phyloP scores from a whole-genome alignment of 306 rosid species.

The Leucaena leucocephala region DNA sequence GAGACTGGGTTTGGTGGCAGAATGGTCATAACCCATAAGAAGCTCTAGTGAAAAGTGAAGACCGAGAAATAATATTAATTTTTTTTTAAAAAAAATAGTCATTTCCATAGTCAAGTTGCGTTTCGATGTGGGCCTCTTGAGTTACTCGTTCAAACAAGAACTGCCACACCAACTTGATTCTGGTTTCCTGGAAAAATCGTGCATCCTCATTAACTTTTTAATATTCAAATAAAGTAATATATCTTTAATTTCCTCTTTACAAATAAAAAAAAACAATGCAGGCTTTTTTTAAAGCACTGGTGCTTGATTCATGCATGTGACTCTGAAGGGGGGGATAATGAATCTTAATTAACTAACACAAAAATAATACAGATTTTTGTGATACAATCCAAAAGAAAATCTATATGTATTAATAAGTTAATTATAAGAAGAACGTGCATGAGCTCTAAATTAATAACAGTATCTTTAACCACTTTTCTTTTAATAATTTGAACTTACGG shows the following conservation, averaged over 20 bases:
- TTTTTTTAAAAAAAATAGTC: neutral
- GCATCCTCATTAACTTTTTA: neutral
- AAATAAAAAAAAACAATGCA: neutral
- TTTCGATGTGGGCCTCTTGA: neutral
- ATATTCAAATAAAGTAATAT: neutral
- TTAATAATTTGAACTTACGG: neutral
- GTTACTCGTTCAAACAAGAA: slow-evolving; percentile 45
- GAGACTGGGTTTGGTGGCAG: neutral
- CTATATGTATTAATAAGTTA: neutral
- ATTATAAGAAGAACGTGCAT: neutral
- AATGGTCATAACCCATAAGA: slow-evolving; percentile 20
- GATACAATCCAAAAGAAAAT: neutral
- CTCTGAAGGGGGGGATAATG: neutral
- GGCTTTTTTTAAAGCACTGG: neutral
- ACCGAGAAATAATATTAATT: neutral
- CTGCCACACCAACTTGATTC: slow-evolving; percentile 27
- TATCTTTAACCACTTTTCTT: neutral
- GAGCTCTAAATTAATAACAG: neutral
- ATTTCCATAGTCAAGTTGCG: neutral
- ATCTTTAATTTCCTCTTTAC: neutral
- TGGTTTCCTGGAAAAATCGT: slow-evolving; percentile 24
- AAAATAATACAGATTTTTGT: neutral
- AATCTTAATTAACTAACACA: neutral
- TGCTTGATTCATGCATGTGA: slow-evolving; percentile 22
- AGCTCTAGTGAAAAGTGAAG: neutral